These are phyloP conservation scores for Aspergillus conjunctus DNA, from an alignment of 495 filamentous ascomycete genomes.

Conservation along the genomic window DNA sequence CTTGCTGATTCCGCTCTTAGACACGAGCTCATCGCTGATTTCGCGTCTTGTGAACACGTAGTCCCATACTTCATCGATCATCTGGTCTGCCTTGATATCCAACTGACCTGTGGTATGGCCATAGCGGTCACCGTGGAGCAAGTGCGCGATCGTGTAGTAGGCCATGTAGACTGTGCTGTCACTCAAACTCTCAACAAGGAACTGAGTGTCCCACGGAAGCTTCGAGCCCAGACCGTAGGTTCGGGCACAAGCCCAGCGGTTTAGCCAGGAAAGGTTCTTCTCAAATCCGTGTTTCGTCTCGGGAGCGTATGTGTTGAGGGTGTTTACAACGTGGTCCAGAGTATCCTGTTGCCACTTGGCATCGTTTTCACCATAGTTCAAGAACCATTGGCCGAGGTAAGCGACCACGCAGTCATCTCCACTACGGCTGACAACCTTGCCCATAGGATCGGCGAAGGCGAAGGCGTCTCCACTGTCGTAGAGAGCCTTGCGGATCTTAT, in stretches of 20 bases:
- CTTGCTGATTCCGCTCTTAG: slow-evolving; percentile 68
- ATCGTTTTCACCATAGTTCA: slow-evolving; percentile 90
- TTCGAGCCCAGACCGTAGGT: slow-evolving; percentile 92
- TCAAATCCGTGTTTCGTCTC: slow-evolving; percentile 85
- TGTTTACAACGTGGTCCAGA: slow-evolving; percentile 72
- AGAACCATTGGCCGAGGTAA: slow-evolving; percentile 93
- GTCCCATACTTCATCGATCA: slow-evolving; percentile 97
- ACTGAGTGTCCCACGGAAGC: slow-evolving; percentile 90
- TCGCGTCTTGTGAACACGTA: slow-evolving; percentile 77
- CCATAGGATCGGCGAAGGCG: slow-evolving; percentile 90
- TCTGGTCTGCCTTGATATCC: slow-evolving; percentile 75
- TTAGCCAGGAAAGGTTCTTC: slow-evolving; percentile 84
- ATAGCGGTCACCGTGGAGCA: slow-evolving; percentile 80
- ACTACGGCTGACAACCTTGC: slow-evolving; percentile 79
- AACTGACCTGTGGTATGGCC: slow-evolving; percentile 69
- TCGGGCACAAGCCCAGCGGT: slow-evolving; percentile 92
- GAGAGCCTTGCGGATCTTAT: slow-evolving; percentile 78
- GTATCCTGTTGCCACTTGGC: slow-evolving; percentile 73
- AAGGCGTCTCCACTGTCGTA: slow-evolving; percentile 82
- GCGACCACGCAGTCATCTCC: slow-evolving; percentile 92
- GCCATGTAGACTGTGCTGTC: slow-evolving; percentile 95
- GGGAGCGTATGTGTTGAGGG: slow-evolving; percentile 73
- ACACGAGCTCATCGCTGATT: slow-evolving; percentile 61
- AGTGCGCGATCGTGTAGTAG: slow-evolving; percentile 93
- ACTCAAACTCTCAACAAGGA: slow-evolving; percentile 88